phyloP scores from a whole-genome alignment of 169 alveolate genomes.

The Plasmodium relictum region DNA sequence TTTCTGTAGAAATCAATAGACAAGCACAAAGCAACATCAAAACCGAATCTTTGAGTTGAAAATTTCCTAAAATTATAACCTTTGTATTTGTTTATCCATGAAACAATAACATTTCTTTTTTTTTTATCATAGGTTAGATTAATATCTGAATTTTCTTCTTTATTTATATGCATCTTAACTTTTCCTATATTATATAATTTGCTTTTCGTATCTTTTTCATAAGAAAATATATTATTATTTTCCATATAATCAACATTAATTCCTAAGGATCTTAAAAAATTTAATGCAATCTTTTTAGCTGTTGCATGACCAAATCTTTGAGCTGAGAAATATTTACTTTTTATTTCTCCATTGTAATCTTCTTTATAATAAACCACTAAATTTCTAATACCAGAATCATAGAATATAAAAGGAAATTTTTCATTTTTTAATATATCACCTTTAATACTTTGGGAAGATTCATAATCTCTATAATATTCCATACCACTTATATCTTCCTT shows the following conservation, averaged over 20 bases:
- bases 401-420: constrained; percentile 57
- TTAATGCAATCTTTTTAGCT: constrained; percentile 61
- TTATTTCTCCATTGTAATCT: constrained; percentile 18
- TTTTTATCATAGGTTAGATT: constrained; percentile 34
- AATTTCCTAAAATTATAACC: constrained; percentile 53
- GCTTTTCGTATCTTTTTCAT: constrained; percentile 55
- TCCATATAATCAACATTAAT: constrained; percentile 53
- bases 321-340: constrained; percentile 61
- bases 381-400: constrained; percentile 45
- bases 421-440: constrained; percentile 48
- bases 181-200: constrained; percentile 22
- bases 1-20: constrained; percentile 65
- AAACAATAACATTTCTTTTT: constrained; percentile 61
- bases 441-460: constrained; percentile 30
- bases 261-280: constrained; percentile 54
- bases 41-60: constrained; percentile 71
- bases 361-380: constrained; percentile 64
- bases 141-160: constrained; percentile 49
- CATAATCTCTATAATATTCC: constrained; percentile 43
- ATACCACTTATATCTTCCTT: neutral
- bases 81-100: constrained; percentile 53
- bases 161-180: constrained; percentile 6
- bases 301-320: constrained; percentile 75
- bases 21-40: constrained; percentile 47
- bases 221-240: constrained; percentile 50